A percentile compares a stretch with the other conserved stretches of the same genome.
These are phyloP conservation scores for Paecilomyces variotii DNA, from an alignment of 2,329 filamentous ascomycete genomes.

Conservation along the genomic window DNA sequence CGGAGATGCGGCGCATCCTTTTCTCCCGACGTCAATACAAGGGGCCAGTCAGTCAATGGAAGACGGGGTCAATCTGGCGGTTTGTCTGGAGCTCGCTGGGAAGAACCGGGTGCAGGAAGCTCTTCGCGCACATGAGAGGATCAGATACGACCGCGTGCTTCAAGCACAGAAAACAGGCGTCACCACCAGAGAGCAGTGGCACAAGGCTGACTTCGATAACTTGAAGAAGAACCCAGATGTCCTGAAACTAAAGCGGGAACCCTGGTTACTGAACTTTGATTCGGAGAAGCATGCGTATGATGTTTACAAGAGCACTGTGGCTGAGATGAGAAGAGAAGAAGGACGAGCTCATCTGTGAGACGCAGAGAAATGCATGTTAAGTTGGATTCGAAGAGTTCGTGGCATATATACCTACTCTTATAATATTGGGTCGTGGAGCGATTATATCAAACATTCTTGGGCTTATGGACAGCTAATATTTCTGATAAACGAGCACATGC, in stretches of 20 bases:
- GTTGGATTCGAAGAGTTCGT: too few relatives aligned
- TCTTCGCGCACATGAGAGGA: slow-evolving; percentile 13
- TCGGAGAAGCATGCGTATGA: slow-evolving; percentile 15
- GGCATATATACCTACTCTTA: too few relatives aligned
- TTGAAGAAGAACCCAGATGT: slow-evolving; percentile 23
- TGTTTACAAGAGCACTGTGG: slow-evolving; percentile 13
- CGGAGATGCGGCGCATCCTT: slow-evolving; percentile 33
- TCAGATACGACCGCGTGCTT: slow-evolving; percentile 16
- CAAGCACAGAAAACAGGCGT: slow-evolving; percentile 14
- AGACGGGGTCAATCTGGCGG: slow-evolving; percentile 31
- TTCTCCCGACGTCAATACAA: slow-evolving; percentile 37
- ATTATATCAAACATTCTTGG: too few relatives aligned
- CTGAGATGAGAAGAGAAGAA: slow-evolving; percentile 4
- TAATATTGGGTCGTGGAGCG: too few relatives aligned
- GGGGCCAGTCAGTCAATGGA: slow-evolving; percentile 37
- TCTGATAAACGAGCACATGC: too few relatives aligned
- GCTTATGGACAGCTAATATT: too few relatives aligned
- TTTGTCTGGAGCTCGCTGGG: slow-evolving; percentile 16
- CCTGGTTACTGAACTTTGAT: slow-evolving; percentile 16
- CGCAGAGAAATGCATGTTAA: too few relatives aligned
- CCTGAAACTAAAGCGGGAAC: slow-evolving; percentile 13
- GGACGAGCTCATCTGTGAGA: not conserved
- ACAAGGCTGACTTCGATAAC: slow-evolving; percentile 18
- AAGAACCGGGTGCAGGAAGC: slow-evolving; percentile 18
- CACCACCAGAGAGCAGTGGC: slow-evolving; percentile 17